Evolutionary conservation across 495 filamentous ascomycete species (phyloP), one percentile per base, ranked within the genome.

Genomic region (Penicillium samsonianum): DNA sequence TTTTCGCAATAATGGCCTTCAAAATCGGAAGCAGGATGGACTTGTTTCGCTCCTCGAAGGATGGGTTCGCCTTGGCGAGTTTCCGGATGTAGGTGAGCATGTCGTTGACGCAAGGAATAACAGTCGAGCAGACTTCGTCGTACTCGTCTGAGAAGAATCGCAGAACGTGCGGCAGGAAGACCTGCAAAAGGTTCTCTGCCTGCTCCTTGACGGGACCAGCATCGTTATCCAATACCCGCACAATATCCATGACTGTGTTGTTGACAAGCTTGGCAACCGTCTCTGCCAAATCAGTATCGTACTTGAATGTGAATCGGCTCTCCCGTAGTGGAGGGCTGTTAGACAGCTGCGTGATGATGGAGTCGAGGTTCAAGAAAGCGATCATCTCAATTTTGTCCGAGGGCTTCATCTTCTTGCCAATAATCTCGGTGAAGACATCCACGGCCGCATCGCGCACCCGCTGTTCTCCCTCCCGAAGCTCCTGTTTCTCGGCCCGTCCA

Each of bases 121-220:
- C 90, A 7, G 90, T 93, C 40, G 92, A 93, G 73, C 93, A 97
- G 57, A 98, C 86, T 69, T 99, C 94, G 71, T 99, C 94, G 65
- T 91, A 99, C 73, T 99, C 92, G 67, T 99, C 95, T 22, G 90
- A 90, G 70, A 99, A 95, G 77, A 96, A 96, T 35, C 92, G 88
- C 26, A 99, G 76, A 19, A 98, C 80, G 50, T 90, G 84, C 2
- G 92, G 91, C 44, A 95, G 73, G 69, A 99, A 96, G 43, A 80
- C 80, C 64, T 88, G 87, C 28, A 97, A 73, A 42, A 93, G 80
- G 62, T 86, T 84, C 31, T 89, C 88, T 48, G 92, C 91, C 40
- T 78, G 81, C 58, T 80, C 78, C 57, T 74, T 78, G 23, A 74
- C 75, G 46, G 83, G 76, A 26, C 84, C 80, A 25, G 78, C 67